These are phyloP conservation scores for Colletotrichum cuscutae DNA, from an alignment of 2,329 filamentous ascomycete genomes.

Conservation along the genomic window DNA sequence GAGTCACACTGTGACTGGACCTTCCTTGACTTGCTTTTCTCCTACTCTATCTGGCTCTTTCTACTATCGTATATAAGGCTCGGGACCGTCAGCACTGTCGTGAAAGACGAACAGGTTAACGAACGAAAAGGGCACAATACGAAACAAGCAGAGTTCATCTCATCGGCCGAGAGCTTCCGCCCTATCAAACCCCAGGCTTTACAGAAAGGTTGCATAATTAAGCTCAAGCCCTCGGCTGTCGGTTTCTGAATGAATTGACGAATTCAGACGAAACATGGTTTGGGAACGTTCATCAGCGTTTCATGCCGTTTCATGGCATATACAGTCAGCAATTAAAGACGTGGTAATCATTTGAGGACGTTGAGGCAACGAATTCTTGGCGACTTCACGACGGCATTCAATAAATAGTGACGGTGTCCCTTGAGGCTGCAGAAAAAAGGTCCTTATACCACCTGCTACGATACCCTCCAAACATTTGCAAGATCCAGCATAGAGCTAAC, in stretches of 20 bases:
- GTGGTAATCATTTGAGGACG: neutral
- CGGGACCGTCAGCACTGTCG: neutral
- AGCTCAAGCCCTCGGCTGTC: neutral
- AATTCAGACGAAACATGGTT: constrained; percentile 25
- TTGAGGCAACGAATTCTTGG: neutral
- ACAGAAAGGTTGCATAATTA: neutral
- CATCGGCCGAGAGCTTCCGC: too few species aligned
- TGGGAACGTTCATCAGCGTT: constrained; percentile 2
- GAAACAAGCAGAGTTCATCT: neutral
- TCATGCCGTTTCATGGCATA: constrained; percentile 23
- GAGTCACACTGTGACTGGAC: too few species aligned
- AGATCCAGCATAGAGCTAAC: neutral
- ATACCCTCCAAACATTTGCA: neutral
- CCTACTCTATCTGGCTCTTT: too few species aligned
- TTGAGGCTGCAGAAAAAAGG: neutral
- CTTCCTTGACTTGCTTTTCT: too few species aligned
- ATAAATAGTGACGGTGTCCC: neutral
- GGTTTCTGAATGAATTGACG: neutral
- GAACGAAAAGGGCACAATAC: neutral
- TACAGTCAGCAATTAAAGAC: neutral
- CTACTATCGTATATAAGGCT: too few species aligned
- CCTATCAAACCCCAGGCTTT: neutral
- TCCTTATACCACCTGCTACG: neutral
- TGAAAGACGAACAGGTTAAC: neutral
- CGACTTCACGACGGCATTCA: neutral